Base-by-base conservation (phyloP, 208 protist genomes). In the Balamuthia mandrillaris region DNA sequence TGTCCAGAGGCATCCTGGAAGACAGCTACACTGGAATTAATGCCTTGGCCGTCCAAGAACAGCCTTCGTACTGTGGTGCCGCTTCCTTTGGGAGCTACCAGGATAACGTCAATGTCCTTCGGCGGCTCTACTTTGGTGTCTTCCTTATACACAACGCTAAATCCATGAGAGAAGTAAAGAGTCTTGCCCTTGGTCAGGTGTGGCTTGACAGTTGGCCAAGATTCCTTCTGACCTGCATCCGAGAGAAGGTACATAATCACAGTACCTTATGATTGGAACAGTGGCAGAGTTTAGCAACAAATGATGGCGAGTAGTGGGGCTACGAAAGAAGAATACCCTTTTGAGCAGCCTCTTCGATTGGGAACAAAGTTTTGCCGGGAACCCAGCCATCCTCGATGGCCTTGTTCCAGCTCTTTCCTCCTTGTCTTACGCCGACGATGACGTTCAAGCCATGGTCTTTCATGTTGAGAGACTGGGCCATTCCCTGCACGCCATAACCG, bases 91-190 rank as follows among this genome's bases (percentile, higher is more conserved):
- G 88, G 88, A 2, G 88, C 88, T 35, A 45, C 54, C 21, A 91
- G 51, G 49, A 91, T 87, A 3, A 91, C 88, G 39, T 91, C 88
- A 47, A 91, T 81, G 58, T 90, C 88, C 77, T 72, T 86, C 4
- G 88, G 78, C 2, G 88, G 88, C 21, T 86, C 47, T 39, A 91
- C 87, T 29, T 74, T 49, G 10, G 88, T 91, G 37, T 91, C 84
- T 29, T 91, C 88, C 33, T 90, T 37, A 52, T 89, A 91, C 3
- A 91, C 85, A 29, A 91, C 74, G 60, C 88, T 88, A 33, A 91
- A 91, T 1, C 88, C 88, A 85, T 91, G 88, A 24, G 81, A 63
- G 85, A 91, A 91, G 74, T 91, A 91, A 29, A 91, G 86, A 6
- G 88, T 86, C 63, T 91, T 91, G 41, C 88, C 88, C 6, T 31